These are phyloP conservation scores for Chalciporus chontae DNA, from an alignment of 768 basidiomycete genomes.

Conservation along the genomic window DNA sequence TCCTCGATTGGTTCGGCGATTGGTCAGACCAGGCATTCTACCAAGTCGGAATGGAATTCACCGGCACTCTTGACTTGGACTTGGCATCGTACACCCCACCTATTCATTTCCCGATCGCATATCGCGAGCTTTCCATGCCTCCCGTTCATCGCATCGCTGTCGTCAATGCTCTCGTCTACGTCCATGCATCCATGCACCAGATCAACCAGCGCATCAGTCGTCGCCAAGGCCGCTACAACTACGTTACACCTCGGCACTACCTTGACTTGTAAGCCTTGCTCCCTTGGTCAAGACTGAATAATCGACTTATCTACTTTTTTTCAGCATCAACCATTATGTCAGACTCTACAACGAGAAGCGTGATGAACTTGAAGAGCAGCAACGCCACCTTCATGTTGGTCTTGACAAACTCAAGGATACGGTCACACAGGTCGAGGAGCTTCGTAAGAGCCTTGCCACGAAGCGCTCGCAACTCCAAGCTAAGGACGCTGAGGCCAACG, in stretches of 20 bases:
- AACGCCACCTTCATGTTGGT: constrained; percentile 96
- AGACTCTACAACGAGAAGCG: constrained; percentile 93
- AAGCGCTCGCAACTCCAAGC: constrained; percentile 91
- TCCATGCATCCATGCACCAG: constrained; percentile 85
- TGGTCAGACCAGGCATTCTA: constrained; percentile 99
- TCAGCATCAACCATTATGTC: constrained; percentile 95
- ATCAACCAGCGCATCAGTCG: constrained; percentile 88
- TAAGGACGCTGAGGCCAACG: constrained; percentile 94
- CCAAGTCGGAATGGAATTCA: constrained; percentile 98
- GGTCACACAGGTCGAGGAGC: constrained; percentile 94
- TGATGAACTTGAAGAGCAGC: constrained; percentile 96
- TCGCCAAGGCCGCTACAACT: constrained; percentile 92
- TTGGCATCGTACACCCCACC: constrained; percentile 78
- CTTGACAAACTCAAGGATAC: constrained; percentile 95
- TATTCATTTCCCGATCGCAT: constrained; percentile 82
- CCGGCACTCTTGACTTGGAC: constrained; percentile 89
- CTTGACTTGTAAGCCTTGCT: constrained; percentile 84
- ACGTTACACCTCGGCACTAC: constrained; percentile 96
- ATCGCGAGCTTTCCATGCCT: constrained; percentile 79
- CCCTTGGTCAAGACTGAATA: not conserved
- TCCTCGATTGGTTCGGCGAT: constrained; percentile 99
- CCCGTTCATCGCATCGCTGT: constrained; percentile 88
- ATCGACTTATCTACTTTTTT: constrained; percentile 9
- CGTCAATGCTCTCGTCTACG: constrained; percentile 89
- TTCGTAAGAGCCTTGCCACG: constrained; percentile 90